Conservation (phyloP, 2,329 filamentous ascomycete genomes). For the Colletotrichum eleusines region DNA sequence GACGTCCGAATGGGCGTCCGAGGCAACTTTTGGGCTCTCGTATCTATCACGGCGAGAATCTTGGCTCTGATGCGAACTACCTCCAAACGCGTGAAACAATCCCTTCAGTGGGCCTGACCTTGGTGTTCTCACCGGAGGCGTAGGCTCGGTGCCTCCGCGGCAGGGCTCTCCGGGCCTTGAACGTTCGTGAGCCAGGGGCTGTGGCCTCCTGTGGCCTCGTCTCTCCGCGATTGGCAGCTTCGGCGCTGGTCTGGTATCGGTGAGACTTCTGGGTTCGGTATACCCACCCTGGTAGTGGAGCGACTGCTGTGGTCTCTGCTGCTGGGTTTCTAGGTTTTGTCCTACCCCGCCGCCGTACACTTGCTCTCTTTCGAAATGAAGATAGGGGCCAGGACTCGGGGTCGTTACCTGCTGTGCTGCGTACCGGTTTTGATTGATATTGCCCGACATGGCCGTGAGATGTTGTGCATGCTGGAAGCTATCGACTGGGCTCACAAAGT, state of each 20-base stretch:
- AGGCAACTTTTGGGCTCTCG: conserved; percentile 1
- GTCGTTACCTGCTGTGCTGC: background rate
- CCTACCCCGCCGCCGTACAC: background rate
- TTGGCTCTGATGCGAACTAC: background rate
- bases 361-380: background rate
- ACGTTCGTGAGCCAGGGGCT: background rate
- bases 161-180: background rate
- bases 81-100: background rate
- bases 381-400: background rate
- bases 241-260: background rate
- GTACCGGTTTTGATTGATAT: background rate
- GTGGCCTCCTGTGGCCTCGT: background rate
- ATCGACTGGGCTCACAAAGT: background rate
- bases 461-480: background rate
- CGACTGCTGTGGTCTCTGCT: background rate
- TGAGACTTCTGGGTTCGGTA: background rate
- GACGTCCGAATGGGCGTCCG: conserved; percentile 23
- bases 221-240: background rate
- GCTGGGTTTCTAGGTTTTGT: background rate
- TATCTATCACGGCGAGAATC: background rate
- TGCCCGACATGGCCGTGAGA: background rate
- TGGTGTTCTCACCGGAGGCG: background rate
- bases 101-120: conserved; percentile 2
- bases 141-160: background rate
- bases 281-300: background rate